These are phyloP conservation scores for Fusarium metavorans DNA, from an alignment of 2,329 filamentous ascomycete species.

Conservation along the genomic window DNA sequence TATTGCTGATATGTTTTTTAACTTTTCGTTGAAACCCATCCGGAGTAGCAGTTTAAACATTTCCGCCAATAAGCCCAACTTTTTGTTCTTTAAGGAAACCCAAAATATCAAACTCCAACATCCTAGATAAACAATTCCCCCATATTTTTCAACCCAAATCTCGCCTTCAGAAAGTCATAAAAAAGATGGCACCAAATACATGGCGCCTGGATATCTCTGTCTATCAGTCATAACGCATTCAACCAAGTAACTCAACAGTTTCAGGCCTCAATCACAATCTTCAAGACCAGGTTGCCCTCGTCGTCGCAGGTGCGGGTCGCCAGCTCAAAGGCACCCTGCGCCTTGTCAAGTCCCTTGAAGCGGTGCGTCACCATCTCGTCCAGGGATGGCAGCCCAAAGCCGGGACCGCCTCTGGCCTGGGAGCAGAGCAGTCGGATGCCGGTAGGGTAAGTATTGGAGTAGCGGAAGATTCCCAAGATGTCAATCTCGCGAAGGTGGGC, in stretches of 20 bases:
- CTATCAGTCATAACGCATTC: conserved; percentile 32
- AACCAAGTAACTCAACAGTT: neutral
- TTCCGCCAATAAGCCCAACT: neutral
- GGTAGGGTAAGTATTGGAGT: conserved; percentile 79
- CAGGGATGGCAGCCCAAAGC: conserved; percentile 69
- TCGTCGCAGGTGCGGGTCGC: conserved; percentile 76
- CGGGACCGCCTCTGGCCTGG: conserved; percentile 50
- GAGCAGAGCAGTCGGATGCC: conserved; percentile 73
- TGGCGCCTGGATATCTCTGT: conserved; percentile 31
- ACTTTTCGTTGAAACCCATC: neutral
- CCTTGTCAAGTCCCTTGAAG: conserved; percentile 73
- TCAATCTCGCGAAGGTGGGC: conserved; percentile 82
- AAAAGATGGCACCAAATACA: neutral
- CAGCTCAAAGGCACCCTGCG: conserved; percentile 75
- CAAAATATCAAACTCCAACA: neutral
- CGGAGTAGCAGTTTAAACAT: neutral
- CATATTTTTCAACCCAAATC: conserved; percentile 4
- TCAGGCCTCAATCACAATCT: conserved; percentile 74
- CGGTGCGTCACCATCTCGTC: conserved; percentile 80
- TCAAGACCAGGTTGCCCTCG: conserved; percentile 76
- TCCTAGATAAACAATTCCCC: neutral
- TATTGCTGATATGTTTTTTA: conserved; percentile 1
- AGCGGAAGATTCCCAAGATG: conserved; percentile 82
- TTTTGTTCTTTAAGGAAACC: neutral
- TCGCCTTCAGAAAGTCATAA: neutral